Evolutionary conservation across 495 filamentous ascomycete species (phyloP).

Genomic region (Terfezia claveryi): DNA sequence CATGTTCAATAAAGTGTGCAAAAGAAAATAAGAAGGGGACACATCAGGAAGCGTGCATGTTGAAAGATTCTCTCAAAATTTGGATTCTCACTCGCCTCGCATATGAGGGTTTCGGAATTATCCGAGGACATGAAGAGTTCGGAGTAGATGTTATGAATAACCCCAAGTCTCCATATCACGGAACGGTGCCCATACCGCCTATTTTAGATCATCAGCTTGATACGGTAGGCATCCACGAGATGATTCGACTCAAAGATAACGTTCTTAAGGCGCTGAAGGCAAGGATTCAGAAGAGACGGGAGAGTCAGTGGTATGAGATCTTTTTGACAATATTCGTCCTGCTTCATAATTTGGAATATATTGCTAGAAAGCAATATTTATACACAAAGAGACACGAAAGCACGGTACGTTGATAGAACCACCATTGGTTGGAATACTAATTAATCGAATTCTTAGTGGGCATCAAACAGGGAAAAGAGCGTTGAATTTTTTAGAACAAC

Average conservation of each 20-base stretch:
- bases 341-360: conserved; percentile 29
- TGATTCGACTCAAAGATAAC: conserved; percentile 29
- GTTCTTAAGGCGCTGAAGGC: conserved; percentile 26
- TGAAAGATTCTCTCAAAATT: neutral
- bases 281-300: neutral
- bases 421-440: no score
- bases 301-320: conserved; percentile 27
- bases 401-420: neutral
- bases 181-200: conserved; percentile 26
- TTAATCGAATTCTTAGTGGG: no score
- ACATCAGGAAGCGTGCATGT: neutral
- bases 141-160: neutral
- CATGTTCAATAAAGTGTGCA: neutral
- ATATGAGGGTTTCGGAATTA: neutral
- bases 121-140: neutral
- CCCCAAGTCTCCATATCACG: neutral
- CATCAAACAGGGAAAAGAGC: no score
- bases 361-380: neutral
- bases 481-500: neutral
- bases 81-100: neutral
- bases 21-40: no score
- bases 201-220: conserved; percentile 35
- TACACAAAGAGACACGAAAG: conserved; percentile 1
- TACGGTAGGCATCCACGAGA: conserved; percentile 27
- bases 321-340: conserved; percentile 33